Conservation (phyloP, 2,329 filamentous ascomycete genomes). For the Ophiosphaerella narmari region DNA sequence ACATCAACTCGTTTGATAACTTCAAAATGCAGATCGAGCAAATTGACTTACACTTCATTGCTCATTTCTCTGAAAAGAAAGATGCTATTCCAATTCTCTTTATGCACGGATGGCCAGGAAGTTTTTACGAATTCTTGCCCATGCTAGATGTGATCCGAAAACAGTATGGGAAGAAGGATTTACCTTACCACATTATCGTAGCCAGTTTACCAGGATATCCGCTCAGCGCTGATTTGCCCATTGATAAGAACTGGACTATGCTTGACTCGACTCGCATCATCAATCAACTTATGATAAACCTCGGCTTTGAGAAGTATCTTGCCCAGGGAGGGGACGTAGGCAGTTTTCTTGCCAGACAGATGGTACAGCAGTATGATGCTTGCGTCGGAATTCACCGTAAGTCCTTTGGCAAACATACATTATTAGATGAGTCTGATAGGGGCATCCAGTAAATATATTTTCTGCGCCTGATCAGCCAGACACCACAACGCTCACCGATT, state of each 20-base stretch:
- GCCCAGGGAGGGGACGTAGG: constrained; percentile 64
- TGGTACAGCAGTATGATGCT: constrained; percentile 48
- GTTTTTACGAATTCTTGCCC: constrained; percentile 62
- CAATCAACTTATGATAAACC: constrained; percentile 58
- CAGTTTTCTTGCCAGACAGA: constrained; percentile 48
- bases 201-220: constrained; percentile 63
- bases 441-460: constrained; percentile 34
- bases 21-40: constrained; percentile 53
- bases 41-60: constrained; percentile 59
- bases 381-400: constrained; percentile 53
- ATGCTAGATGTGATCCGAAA: constrained; percentile 53
- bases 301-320: constrained; percentile 62
- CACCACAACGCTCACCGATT: constrained; percentile 11
- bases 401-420: constrained; percentile 1
- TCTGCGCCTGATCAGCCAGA: constrained; percentile 13
- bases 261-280: constrained; percentile 52
- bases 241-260: constrained; percentile 51
- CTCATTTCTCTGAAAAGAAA: constrained; percentile 58
- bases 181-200: constrained; percentile 64
- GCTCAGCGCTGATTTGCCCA: constrained; percentile 54
- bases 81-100: constrained; percentile 60
- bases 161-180: constrained; percentile 54
- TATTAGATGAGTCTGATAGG: neutral
- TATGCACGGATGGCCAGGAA: constrained; percentile 62
- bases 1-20: constrained; percentile 59